Percentiles rank a stretch among this genome's conserved stretches.
Evolutionary conservation across 768 basidiomycete species (phyloP).

Genomic region (Vararia minispora): DNA sequence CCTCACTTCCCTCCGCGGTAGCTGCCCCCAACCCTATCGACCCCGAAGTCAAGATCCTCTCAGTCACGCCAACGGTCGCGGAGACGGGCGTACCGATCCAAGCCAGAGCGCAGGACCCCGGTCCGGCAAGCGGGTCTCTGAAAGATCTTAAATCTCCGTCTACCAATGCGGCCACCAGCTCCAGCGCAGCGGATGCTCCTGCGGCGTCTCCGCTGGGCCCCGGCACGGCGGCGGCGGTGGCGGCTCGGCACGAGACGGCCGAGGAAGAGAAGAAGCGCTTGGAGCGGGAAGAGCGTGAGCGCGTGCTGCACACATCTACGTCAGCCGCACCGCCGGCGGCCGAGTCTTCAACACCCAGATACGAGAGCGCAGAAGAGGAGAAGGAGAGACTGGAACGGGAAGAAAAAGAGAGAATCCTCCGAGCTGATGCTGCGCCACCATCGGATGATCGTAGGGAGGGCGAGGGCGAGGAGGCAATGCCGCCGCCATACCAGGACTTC

Average conservation of each 20-base stretch:
- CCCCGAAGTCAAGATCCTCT: slow-evolving; percentile 20
- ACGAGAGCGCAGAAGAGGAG: slow-evolving; percentile 47
- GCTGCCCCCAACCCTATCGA: slow-evolving; percentile 22
- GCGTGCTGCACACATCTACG: slow-evolving; percentile 22
- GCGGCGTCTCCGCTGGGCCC: slow-evolving; percentile 1
- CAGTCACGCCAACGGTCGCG: slow-evolving; percentile 51
- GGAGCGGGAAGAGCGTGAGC: slow-evolving; percentile 59
- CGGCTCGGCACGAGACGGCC: slow-evolving; percentile 30
- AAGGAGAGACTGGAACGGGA: slow-evolving; percentile 55
- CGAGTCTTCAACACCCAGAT: slow-evolving; percentile 10
- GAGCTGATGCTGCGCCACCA: slow-evolving; percentile 15
- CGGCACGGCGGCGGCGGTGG: slow-evolving; percentile 3
- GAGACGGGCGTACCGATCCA: slow-evolving; percentile 68
- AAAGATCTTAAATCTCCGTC: slow-evolving; percentile 30
- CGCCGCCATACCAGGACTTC: slow-evolving; percentile 35
- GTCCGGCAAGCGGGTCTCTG: slow-evolving; percentile 55
- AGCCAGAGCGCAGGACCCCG: slow-evolving; percentile 48
- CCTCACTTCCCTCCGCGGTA: slow-evolving; percentile 14
- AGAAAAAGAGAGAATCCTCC: slow-evolving; percentile 42
- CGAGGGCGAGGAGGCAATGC: slow-evolving; percentile 24
- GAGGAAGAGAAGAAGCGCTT: slow-evolving; percentile 51
- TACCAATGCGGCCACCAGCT: neutral
- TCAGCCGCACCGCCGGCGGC: neutral
- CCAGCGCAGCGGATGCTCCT: neutral
- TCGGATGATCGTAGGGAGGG: slow-evolving; percentile 18